Evolutionary conservation across 2,329 filamentous ascomycete genomes (phyloP).

Genomic region (Aspergillus alliaceus): DNA sequence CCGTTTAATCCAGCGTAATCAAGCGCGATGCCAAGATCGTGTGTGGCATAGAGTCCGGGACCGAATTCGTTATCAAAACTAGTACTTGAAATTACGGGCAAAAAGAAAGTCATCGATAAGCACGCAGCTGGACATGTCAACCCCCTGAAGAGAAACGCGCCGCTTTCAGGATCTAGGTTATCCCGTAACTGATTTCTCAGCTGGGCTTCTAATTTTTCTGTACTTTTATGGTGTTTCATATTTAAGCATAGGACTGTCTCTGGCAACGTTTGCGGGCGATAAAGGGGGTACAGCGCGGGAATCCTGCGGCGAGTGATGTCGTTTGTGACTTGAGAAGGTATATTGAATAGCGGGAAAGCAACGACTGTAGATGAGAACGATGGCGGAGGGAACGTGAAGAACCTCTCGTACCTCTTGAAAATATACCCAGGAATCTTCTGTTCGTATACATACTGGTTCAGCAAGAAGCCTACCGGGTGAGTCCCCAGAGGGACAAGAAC

Average conservation of each 20-base stretch:
- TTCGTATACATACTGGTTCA: neutral
- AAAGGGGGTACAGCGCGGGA: neutral
- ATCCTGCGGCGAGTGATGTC: neutral
- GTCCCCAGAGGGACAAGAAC: neutral
- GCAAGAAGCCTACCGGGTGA: neutral
- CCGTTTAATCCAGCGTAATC: neutral
- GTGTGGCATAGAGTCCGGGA: conserved; percentile 3
- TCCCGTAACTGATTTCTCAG: neutral
- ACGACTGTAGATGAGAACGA: neutral
- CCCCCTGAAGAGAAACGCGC: neutral
- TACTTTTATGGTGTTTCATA: neutral
- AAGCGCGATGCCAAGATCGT: neutral
- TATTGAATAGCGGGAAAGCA: neutral
- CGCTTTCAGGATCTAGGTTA: neutral
- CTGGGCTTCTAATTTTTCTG: neutral
- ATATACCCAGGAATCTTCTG: neutral
- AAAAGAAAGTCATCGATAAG: neutral
- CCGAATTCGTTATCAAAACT: conserved; percentile 7
- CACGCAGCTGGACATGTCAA: neutral
- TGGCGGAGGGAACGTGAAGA: neutral
- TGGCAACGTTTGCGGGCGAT: neutral
- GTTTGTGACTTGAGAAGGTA: neutral
- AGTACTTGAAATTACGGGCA: neutral
- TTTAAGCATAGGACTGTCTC: neutral
- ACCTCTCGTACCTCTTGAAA: neutral